Evolutionary conservation across 345 rosid genomes (phyloP), one percentile per base, ranked within the genome.

Genomic region (Sonneratia alba): DNA sequence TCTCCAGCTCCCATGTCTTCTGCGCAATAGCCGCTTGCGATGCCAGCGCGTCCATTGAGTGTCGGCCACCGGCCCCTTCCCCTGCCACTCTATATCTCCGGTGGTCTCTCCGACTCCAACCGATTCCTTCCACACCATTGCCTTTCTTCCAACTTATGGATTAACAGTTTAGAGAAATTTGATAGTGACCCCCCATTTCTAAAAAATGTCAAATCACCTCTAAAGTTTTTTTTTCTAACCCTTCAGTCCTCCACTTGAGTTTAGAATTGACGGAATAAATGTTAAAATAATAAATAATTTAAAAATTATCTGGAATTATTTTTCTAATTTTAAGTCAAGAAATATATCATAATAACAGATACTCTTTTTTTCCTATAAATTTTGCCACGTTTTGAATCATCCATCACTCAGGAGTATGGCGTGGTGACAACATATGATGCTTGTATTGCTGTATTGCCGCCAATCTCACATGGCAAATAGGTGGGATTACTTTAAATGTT

Each of bases 1-100:
- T 96, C 83, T 96, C 99, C 3, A 92, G 87, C 73, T 96, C 98
- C 99, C 99, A 96, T 48, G 98, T 96, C 78, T 88, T 92, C 85
- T 87, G 95, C 36, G 99, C 99, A 71, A 92, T 89, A 27, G 71
- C 75, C 32, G 86, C 69, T 0, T 85, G 79, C 18, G 90, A 85
- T 0, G 90, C 72, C 76, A 74, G 70, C 0, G 89, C 76, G 6
- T 84, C 85, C 85, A 81, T 79, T 27, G 75, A 18, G 62, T 36
- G 59, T 19, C 55, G 1, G 45, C 45, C 19, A 8, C 34, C 19
- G 13, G 16, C 49, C 61, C 19, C 27, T 0, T 56, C 21, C 67
- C 8, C 71, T 22, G 71, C 51, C 32, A n/a, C 51, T 42, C 65
- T 61, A 19, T 27, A 10, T 15, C 32, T 57, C 63, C 4, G 63